Evolutionary conservation across 768 basidiomycete genomes (phyloP).

Genomic region (Phlegmacium glaucopus): DNA sequence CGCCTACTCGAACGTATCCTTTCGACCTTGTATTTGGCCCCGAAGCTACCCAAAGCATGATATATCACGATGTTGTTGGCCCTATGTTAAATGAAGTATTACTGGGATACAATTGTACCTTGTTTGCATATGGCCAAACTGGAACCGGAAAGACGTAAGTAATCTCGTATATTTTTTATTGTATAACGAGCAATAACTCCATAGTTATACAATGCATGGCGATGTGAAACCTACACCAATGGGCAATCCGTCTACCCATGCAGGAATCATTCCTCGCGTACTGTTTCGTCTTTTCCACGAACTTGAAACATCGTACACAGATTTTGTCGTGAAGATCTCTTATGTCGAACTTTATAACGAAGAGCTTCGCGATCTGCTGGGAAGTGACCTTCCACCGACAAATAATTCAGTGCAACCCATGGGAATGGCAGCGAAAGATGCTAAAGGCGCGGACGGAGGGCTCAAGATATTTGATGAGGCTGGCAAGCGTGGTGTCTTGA

Average conservation of each 20-base stretch:
- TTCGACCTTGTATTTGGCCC: conserved; percentile 97
- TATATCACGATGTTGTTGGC: conserved; percentile 91
- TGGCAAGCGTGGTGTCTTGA: conserved; percentile 84
- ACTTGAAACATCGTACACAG: conserved; percentile 70
- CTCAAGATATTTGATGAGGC: conserved; percentile 94
- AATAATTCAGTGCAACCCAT: conserved; percentile 71
- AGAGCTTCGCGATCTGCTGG: conserved; percentile 91
- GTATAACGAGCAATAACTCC: conserved; percentile 3
- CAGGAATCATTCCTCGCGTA: conserved; percentile 95
- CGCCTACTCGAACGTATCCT: conserved; percentile 82
- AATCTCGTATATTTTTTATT: neutral
- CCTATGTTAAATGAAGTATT: conserved; percentile 95
- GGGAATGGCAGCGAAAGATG: conserved; percentile 63
- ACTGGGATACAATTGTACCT: conserved; percentile 92
- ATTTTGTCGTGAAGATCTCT: conserved; percentile 92
- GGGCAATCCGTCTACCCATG: conserved; percentile 83
- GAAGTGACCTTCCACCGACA: conserved; percentile 72
- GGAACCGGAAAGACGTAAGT: conserved; percentile 98
- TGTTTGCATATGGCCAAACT: conserved; percentile 98
- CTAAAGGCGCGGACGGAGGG: conserved; percentile 38
- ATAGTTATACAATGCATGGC: conserved; percentile 95
- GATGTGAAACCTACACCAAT: conserved; percentile 79
- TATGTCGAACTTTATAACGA: conserved; percentile 98
- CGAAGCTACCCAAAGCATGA: conserved; percentile 91
- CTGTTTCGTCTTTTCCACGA: conserved; percentile 89